Evolutionary conservation across 202 grass and related monocot species (phyloP), one percentile per base, ranked within the genome.

Genomic region (Panicum virgatum): DNA sequence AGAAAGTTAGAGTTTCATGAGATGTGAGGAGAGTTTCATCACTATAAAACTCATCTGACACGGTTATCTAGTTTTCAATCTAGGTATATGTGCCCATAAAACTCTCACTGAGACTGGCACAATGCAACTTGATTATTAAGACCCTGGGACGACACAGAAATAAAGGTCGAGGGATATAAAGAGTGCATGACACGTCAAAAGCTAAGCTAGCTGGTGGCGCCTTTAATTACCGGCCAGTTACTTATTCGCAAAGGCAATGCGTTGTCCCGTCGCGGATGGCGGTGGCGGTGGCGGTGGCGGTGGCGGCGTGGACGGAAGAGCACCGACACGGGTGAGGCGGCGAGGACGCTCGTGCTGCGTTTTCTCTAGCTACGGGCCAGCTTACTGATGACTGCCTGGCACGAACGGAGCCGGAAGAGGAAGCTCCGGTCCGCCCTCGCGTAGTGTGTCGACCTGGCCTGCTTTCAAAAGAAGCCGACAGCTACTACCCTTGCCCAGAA

Each of bases 221-320:
- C 20, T 71, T 48, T 48, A 7, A 2, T 0, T 20, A 18, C 16
- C 1, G 8, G 18, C 40, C 25, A 2, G 16, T 70, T 70, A 16
- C 67, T 71, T 71, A 25, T 16, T 48, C 44, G 67, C 67, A 43
- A 71, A 71, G 67, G 67, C n/a, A n/a, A n/a, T n/a, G n/a, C n/a
- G n/a, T n/a, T n/a, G n/a, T 23, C 37, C 22, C 66, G 40, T 69
- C 40, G 65, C n/a, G n/a, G n/a, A n/a, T 68, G 65, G n/a, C 20
- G 26, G 38, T 68, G 20, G 66, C 46, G 66, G 42, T 18, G 16
- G 76, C 60, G 14, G 6, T 52, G 50, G 7, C 51, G 50, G 51
- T 22, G 51, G 20, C 4, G 7, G 19, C 20, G 9, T 16, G 50
- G 20, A 7, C 52, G 23, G 34, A 26, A 32, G 29, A 27, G 37